phyloP scores from a whole-genome alignment of 495 filamentous ascomycete genomes.

The Daldinia childiae region DNA sequence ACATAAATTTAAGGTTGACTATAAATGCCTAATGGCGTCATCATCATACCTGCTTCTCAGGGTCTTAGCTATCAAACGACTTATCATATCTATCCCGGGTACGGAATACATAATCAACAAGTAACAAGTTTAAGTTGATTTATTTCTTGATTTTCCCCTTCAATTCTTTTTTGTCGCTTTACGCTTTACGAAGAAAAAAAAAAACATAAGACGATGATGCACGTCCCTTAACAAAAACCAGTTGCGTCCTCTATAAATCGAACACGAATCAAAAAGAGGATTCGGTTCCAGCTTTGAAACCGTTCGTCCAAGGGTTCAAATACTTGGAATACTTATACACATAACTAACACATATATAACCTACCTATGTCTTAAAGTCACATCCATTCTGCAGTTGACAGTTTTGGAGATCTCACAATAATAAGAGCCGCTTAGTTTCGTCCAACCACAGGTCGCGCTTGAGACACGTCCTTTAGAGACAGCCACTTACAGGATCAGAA shows the following conservation, averaged over 20 bases:
- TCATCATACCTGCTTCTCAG: slow-evolving; percentile 14
- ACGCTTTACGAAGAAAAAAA: no score
- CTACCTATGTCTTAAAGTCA: neutral
- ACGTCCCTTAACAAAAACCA: neutral
- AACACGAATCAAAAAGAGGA: slow-evolving; percentile 3
- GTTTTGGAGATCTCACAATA: slow-evolving; percentile 8
- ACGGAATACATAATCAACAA: neutral
- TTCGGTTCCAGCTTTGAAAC: slow-evolving; percentile 20
- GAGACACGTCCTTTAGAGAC: slow-evolving; percentile 45
- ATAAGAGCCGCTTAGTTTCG: slow-evolving; percentile 29
- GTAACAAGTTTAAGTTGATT: neutral
- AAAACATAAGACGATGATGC: neutral
- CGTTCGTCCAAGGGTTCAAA: neutral
- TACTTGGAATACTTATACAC: neutral
- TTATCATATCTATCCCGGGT: neutral
- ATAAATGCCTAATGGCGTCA: slow-evolving; percentile 8
- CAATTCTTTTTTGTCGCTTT: neutral
- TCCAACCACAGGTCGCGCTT: slow-evolving; percentile 45
- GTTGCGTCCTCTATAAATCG: neutral
- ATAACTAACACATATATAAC: no score
- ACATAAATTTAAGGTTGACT: neutral
- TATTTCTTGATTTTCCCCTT: neutral
- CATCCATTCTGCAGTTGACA: neutral
- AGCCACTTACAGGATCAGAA: slow-evolving; percentile 43
- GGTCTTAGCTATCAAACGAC: slow-evolving; percentile 4